Percentiles rank a stretch among this genome's conserved stretches.
phyloP scores from a whole-genome alignment of 768 basidiomycete species.

The Nevesoporus exiguus region DNA sequence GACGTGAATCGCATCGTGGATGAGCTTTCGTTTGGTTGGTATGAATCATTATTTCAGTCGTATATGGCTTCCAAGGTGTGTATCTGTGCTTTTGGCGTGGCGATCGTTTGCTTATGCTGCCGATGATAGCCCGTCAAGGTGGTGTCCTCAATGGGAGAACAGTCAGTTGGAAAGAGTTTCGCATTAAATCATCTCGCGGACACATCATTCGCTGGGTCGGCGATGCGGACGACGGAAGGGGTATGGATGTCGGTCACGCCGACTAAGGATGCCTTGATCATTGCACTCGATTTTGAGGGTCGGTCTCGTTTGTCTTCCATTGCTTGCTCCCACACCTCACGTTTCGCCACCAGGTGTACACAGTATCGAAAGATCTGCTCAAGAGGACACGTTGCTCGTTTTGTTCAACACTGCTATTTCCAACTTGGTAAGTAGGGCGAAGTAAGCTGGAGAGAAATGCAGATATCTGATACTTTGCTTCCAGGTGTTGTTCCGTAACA shows the following conservation, averaged over 20 bases:
- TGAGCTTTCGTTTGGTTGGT: constrained; percentile 57
- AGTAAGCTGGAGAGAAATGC: no score
- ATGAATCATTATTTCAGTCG: constrained; percentile 59
- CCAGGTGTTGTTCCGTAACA: constrained; percentile 63
- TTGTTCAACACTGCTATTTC: constrained; percentile 65
- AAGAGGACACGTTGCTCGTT: constrained; percentile 62
- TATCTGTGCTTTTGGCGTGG: rapidly evolving
- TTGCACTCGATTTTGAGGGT: constrained; percentile 67
- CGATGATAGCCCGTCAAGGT: constrained; percentile 52
- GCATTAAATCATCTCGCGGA: constrained; percentile 58
- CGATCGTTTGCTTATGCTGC: not conserved
- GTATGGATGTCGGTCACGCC: constrained; percentile 69
- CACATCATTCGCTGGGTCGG: constrained; percentile 62
- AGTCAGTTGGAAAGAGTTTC: constrained; percentile 62
- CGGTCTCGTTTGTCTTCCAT: not conserved
- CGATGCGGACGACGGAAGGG: constrained; percentile 66
- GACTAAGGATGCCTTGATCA: constrained; percentile 49
- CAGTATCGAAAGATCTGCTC: constrained; percentile 59
- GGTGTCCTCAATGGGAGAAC: constrained; percentile 68
- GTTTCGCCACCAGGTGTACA: constrained; percentile 43
- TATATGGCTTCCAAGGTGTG: constrained; percentile 56
- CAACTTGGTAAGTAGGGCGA: constrained; percentile 49
- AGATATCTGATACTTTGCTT: not conserved
- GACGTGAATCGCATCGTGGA: constrained; percentile 58
- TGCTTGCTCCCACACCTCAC: not conserved